phyloP scores from a whole-genome alignment of 2,329 filamentous ascomycete genomes.

The Colletotrichum agaves region DNA sequence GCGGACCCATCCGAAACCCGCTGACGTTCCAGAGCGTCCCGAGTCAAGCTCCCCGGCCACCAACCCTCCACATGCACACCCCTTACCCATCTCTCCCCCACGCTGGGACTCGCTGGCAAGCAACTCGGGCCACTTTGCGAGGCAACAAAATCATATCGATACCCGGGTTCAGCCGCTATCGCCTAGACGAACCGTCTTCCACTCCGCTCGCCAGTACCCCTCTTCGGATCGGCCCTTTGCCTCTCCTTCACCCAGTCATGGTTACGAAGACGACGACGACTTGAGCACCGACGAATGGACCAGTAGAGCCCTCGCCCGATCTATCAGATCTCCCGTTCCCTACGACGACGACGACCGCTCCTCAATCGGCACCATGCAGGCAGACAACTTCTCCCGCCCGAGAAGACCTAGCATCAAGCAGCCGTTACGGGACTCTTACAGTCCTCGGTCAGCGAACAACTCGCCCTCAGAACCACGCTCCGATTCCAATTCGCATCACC shows the following conservation, averaged over 20 bases:
- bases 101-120: conserved; percentile 59
- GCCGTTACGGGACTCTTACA: conserved; percentile 48
- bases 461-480: conserved; percentile 41
- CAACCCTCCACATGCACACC: conserved; percentile 44
- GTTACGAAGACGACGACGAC: conserved; percentile 39
- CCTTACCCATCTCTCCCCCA: conserved; percentile 49
- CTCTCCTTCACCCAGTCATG: conserved; percentile 35
- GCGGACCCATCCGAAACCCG: conserved; percentile 35
- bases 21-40: conserved; percentile 36
- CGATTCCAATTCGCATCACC: conserved; percentile 39
- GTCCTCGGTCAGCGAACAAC: conserved; percentile 44
- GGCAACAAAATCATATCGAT: conserved; percentile 28
- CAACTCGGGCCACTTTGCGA: conserved; percentile 34
- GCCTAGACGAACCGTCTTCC: conserved; percentile 42
- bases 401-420: conserved; percentile 64
- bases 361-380: conserved; percentile 37
- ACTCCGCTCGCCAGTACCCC: conserved; percentile 45
- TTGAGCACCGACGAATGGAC: conserved; percentile 39
- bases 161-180: conserved; percentile 23
- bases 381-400: conserved; percentile 71
- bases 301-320: conserved; percentile 28
- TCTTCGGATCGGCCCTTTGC: conserved; percentile 46
- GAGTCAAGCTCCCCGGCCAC: conserved; percentile 35
- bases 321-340: conserved; percentile 39
- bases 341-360: conserved; percentile 41